Evolutionary conservation across 768 basidiomycete genomes (phyloP).

Genomic region (Russula virescens): DNA sequence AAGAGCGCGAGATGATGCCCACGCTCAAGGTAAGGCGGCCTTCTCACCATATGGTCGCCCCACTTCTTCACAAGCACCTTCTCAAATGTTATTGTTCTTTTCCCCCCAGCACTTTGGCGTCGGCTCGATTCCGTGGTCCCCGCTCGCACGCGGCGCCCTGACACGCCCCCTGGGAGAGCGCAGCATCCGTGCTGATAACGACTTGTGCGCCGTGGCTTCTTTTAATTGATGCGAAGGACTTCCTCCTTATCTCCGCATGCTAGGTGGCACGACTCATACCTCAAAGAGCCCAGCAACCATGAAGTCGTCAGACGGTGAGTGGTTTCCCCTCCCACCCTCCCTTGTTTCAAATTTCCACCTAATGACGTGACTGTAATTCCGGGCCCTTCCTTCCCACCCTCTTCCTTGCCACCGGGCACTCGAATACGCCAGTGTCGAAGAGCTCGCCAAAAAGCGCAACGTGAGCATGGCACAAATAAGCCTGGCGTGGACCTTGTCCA

Average conservation of each 20-base stretch:
- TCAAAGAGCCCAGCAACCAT: slow-evolving; percentile 9
- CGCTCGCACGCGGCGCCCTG: slow-evolving; percentile 30
- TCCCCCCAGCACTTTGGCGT: slow-evolving; percentile 31
- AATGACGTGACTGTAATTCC: neutral
- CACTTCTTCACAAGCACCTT: neutral
- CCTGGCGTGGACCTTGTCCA: slow-evolving; percentile 32
- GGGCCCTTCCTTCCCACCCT: too few relatives aligned
- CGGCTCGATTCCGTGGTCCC: slow-evolving; percentile 39
- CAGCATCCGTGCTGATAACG: slow-evolving; percentile 24
- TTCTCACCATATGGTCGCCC: neutral
- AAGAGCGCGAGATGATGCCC: slow-evolving; percentile 36
- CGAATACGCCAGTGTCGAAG: slow-evolving; percentile 27
- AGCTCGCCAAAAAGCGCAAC: slow-evolving; percentile 34
- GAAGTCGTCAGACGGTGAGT: slow-evolving; percentile 19
- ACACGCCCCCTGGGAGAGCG: slow-evolving; percentile 27
- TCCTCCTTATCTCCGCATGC: neutral
- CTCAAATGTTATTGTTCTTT: neutral
- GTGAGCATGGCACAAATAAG: slow-evolving; percentile 37
- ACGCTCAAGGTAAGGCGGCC: slow-evolving; percentile 26
- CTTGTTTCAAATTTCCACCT: too few relatives aligned
- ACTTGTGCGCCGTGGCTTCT: slow-evolving; percentile 27
- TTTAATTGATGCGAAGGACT: neutral
- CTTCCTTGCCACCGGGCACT: neutral
- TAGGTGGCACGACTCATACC: slow-evolving; percentile 12
- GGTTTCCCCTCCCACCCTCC: too few relatives aligned